Evolutionary conservation across 2,329 filamentous ascomycete genomes (phyloP).

Genomic region (Xylaria sp.): DNA sequence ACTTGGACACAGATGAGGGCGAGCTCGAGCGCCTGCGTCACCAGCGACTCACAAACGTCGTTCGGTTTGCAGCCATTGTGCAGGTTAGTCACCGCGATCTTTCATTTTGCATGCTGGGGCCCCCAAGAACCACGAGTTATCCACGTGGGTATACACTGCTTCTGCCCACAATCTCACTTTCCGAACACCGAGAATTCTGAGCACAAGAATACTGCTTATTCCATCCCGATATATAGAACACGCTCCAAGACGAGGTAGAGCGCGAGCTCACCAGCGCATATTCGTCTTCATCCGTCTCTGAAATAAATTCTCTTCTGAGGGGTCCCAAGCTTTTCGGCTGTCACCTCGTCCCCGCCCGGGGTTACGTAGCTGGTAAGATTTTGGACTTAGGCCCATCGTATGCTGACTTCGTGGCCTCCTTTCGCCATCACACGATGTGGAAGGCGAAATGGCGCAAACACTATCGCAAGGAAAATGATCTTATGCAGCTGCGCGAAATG

Average conservation of each 20-base stretch:
- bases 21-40: constrained; percentile 16
- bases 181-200: neutral
- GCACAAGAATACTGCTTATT: neutral
- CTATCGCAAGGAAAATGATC: constrained; percentile 20
- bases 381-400: constrained; percentile 23
- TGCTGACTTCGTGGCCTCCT: constrained; percentile 21
- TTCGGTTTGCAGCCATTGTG: constrained; percentile 25
- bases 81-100: neutral
- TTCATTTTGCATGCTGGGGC: neutral
- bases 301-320: neutral
- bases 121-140: neutral
- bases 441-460: constrained; percentile 16
- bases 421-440: constrained; percentile 19
- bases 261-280: constrained; percentile 1
- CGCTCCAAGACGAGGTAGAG: constrained; percentile 25
- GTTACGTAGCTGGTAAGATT: constrained; percentile 28
- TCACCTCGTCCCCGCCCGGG: constrained; percentile 13
- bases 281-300: neutral
- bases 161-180: neutral
- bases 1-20: constrained; percentile 8
- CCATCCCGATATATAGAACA: neutral
- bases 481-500: neutral
- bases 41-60: constrained; percentile 17
- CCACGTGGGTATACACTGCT: neutral
- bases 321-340: constrained; percentile 16